Percentiles rank a stretch among this genome's conserved stretches.
Conservation (phyloP, 352 stramenopile genomes). For the Globisporangium rhizosaccharum region DNA sequence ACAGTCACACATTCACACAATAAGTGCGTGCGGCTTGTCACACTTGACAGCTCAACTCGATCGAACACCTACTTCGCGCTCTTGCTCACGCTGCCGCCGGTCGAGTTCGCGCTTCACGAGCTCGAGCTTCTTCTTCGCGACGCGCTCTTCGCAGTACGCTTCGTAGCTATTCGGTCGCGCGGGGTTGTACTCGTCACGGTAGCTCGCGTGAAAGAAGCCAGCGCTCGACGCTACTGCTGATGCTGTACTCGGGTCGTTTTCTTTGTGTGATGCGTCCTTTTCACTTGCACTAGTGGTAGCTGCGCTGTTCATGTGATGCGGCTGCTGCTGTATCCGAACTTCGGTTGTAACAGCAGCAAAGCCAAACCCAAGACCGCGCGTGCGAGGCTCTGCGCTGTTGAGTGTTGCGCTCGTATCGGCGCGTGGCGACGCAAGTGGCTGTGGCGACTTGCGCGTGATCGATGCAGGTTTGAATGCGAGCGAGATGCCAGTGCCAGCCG, state of each 20-base stretch:
- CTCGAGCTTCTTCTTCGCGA: constrained; percentile 70
- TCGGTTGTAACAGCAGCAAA: constrained; percentile 32
- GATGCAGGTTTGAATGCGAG: constrained; percentile 58
- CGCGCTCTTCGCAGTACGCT: constrained; percentile 75
- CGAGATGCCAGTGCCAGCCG: constrained; percentile 25
- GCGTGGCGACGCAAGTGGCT: background rate
- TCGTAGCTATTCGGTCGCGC: constrained; percentile 87
- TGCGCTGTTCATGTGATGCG: background rate
- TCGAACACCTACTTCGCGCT: constrained; percentile 39
- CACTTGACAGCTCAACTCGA: too few relatives aligned
- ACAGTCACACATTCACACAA: background rate
- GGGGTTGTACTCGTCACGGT: constrained; percentile 86
- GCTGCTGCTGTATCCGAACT: constrained; percentile 21
- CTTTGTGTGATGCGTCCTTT: too few relatives aligned
- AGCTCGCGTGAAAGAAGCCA: constrained; percentile 70
- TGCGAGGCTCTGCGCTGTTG: constrained; percentile 1
- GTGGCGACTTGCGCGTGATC: constrained; percentile 29
- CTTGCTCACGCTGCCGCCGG: constrained; percentile 66
- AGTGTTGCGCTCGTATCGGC: background rate
- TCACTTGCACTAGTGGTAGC: background rate
- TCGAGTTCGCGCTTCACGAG: constrained; percentile 80
- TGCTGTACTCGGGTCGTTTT: constrained; percentile 8
- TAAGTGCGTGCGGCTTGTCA: background rate
- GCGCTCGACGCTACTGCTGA: constrained; percentile 6
- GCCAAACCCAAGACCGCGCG: constrained; percentile 20